Evolutionary conservation across 1,139 yeast species (phyloP), one percentile per base, ranked within the genome.

Genomic region (Torulaspora pretoriensis): DNA sequence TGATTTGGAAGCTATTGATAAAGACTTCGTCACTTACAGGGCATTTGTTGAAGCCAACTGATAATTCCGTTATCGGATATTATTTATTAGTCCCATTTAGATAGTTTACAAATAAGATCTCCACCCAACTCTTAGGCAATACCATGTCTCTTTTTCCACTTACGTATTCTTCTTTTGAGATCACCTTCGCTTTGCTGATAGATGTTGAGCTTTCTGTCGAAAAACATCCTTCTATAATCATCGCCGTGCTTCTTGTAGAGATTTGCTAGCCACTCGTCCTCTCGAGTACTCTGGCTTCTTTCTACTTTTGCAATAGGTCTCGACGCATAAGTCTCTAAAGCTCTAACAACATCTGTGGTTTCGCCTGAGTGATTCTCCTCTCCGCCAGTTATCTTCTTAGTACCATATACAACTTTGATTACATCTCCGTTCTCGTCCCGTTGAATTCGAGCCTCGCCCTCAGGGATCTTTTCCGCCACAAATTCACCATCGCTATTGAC

Each of bases 121-220:
- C 9, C 17, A 19, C 16, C 33, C 16, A 13, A 23, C 23, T 19
- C 26, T 42, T 42, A 52, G 37, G 51, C 54, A 19, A 68, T 61
- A 43, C 56, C 59, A 47, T 75, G 69, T 38, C 65, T 61, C 61
- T 75, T 75, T 61, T 79, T 81, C 90, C 90, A 84, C 62, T 79
- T 81, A 33, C 57, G 57, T 36, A 87, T 71, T 59, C 89, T 77
- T 62, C 78, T 78, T 65, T 75, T 82, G 59, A 90, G 69, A 57
- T 88, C 95, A 24, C 95, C 95, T n/a, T 81, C 82, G 52, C 87
- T 75, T 62, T 86, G 90, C 68, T 89, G 97, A 67, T 77, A 78
- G 2, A 84, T 75, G 63, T 92, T 92, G 51, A 90, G 72, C 64
- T 84, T 85, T 68, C 77, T 79, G 64, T 92, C 98, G 85, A 95